phyloP scores from a whole-genome alignment of 2,329 filamentous ascomycete species.

The Cadophora gregata region DNA sequence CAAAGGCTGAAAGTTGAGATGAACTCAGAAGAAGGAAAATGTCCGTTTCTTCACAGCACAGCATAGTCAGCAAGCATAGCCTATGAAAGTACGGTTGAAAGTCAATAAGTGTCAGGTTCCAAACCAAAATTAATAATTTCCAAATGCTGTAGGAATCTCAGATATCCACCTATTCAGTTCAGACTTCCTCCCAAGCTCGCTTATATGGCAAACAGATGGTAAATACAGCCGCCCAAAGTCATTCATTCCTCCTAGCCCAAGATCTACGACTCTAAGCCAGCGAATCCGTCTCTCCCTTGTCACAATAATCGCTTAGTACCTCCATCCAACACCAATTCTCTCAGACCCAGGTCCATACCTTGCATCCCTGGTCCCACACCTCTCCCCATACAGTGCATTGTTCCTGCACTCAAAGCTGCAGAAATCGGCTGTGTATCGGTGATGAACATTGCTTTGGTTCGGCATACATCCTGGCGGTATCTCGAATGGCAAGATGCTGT shows the following conservation, averaged over 20 bases:
- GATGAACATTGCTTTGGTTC: constrained; percentile 35
- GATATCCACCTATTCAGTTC: background rate
- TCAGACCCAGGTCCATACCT: constrained; percentile 40
- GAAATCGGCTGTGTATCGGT: constrained; percentile 33
- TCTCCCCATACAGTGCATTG: constrained; percentile 36
- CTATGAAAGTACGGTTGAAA: background rate
- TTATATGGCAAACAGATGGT: background rate
- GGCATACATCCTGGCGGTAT: constrained; percentile 39
- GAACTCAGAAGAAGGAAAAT: background rate
- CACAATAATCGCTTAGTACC: constrained; percentile 22
- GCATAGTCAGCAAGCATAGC: background rate
- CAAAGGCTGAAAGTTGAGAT: background rate
- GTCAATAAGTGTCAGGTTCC: background rate
- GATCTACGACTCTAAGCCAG: background rate
- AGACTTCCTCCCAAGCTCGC: constrained; percentile 3
- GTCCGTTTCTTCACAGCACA: background rate
- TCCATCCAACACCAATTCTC: constrained; percentile 44
- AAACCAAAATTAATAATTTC: background rate
- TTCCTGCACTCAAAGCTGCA: constrained; percentile 42
- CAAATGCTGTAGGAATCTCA: background rate
- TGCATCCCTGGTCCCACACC: constrained; percentile 39
- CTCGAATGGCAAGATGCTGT: constrained; percentile 37
- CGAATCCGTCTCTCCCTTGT: background rate
- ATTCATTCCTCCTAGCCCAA: background rate
- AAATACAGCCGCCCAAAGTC: background rate